Conservation (phyloP, 163 green algal species). For the Trebouxiophyceae sp. region DNA sequence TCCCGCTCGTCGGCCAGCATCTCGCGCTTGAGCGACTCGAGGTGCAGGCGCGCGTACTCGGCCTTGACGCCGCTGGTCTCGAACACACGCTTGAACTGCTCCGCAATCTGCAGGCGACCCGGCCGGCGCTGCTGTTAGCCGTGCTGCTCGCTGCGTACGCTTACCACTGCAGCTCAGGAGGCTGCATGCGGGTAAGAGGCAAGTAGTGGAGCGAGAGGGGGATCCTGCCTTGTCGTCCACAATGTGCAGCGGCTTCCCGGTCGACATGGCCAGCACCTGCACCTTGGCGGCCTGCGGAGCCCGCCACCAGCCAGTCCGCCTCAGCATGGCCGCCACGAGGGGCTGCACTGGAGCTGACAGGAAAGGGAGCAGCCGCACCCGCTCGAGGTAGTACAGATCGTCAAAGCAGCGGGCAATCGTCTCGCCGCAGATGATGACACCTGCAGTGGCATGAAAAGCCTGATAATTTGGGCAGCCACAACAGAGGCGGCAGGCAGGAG, state of each 20-base stretch:
- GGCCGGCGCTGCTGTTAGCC: too few relatives aligned
- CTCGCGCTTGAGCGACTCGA: background rate
- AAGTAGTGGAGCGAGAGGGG: too few relatives aligned
- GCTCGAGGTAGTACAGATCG: conserved; percentile 40
- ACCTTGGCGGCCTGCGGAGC: conserved; percentile 19
- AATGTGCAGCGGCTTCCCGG: conserved; percentile 20
- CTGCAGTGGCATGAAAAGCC: conserved; percentile 14
- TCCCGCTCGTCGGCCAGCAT: background rate
- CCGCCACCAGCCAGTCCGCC: background rate
- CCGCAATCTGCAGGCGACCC: background rate
- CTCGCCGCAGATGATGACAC: conserved; percentile 32
- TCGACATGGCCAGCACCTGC: conserved; percentile 25
- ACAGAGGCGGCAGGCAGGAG: background rate
- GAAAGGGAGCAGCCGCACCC: background rate
- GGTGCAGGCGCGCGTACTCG: background rate
- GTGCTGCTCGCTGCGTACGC: too few relatives aligned
- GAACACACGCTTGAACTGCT: background rate
- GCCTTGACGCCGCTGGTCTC: background rate
- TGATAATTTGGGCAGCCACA: background rate
- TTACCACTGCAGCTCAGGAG: too few relatives aligned
- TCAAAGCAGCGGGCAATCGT: conserved; percentile 32
- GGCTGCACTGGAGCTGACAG: background rate
- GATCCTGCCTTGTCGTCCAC: conserved; percentile 2
- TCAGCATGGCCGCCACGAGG: background rate
- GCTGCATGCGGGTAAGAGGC: too few relatives aligned